These are phyloP conservation scores for Euphrasia confusa DNA, from an alignment of 257 asterid species.

Conservation along the genomic window DNA sequence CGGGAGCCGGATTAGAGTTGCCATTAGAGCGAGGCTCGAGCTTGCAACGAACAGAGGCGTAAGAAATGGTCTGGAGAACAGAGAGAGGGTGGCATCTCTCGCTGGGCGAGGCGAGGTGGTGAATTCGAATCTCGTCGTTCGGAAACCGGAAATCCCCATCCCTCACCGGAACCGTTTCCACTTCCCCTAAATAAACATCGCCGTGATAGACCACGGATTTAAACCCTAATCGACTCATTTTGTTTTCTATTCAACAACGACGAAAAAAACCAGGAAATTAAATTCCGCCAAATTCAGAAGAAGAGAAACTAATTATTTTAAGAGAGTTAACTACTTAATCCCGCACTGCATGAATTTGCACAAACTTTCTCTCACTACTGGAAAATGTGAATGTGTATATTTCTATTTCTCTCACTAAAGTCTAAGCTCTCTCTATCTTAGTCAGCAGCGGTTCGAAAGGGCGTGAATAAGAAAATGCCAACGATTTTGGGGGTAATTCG, in stretches of 20 bases:
- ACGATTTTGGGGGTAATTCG: no score
- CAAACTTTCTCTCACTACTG: conserved; percentile 33
- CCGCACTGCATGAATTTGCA: not conserved
- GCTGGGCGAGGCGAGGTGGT: conserved; percentile 52
- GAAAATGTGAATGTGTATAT: no score
- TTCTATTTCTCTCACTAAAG: no score
- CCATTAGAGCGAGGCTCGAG: conserved; percentile 65
- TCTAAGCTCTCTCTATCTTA: no score
- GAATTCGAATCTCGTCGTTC: conserved; percentile 83
- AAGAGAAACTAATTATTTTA: no score
- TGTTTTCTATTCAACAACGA: no score
- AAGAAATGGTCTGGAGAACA: conserved; percentile 68
- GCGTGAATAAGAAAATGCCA: no score
- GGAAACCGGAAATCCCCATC: conserved; percentile 68
- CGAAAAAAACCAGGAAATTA: no score
- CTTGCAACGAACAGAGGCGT: conserved; percentile 68
- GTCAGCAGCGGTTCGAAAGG: no score
- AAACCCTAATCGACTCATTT: conserved; percentile 92
- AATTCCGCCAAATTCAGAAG: no score
- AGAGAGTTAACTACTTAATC: no score
- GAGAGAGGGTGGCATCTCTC: conserved; percentile 85
- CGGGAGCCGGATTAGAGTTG: conserved; percentile 30
- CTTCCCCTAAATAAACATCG: conserved; percentile 66
- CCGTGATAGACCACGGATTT: conserved; percentile 72
- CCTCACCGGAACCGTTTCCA: conserved; percentile 57